phyloP scores from a whole-genome alignment of 164 flowering plant genomes.

The Cinnamomum micranthum region DNA sequence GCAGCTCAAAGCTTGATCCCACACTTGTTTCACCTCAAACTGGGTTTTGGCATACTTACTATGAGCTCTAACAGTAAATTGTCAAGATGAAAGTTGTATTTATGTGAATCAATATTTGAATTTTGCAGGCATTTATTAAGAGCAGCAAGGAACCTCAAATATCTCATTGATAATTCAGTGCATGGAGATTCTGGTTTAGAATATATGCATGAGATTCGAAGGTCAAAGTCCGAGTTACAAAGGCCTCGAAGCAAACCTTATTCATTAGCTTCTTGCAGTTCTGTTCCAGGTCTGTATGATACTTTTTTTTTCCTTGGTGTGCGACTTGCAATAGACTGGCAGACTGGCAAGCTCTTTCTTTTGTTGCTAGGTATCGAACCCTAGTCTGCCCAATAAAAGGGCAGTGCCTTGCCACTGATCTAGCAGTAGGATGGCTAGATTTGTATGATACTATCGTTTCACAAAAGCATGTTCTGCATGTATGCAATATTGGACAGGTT shows the following conservation, averaged over 20 bases:
- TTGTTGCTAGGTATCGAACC: too few species aligned
- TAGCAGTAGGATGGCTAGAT: too few species aligned
- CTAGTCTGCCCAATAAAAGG: too few species aligned
- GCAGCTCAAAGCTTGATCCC: neutral
- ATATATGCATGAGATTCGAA: constrained; percentile 9
- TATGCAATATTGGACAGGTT: neutral
- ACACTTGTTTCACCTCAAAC: neutral
- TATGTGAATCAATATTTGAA: neutral
- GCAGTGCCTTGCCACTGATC: too few species aligned
- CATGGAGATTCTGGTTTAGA: constrained; percentile 23
- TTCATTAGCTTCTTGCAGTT: constrained; percentile 24
- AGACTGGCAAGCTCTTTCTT: too few species aligned
- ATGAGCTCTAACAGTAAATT: neutral
- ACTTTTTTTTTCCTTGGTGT: too few species aligned
- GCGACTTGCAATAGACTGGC: too few species aligned
- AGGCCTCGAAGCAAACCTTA: constrained; percentile 16
- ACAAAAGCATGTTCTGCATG: neutral
- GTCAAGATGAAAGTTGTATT: too few species aligned
- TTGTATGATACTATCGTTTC: neutral
- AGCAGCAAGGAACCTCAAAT: constrained; percentile 19
- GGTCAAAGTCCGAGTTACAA: constrained; percentile 12
- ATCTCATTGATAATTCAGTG: constrained; percentile 25
- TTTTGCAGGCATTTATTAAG: constrained; percentile 31
- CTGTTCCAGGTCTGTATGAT: constrained; percentile 32
- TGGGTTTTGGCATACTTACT: neutral